Conservation (phyloP, 2,329 filamentous ascomycete genomes). For the Myriosclerotinia scirpicola region DNA sequence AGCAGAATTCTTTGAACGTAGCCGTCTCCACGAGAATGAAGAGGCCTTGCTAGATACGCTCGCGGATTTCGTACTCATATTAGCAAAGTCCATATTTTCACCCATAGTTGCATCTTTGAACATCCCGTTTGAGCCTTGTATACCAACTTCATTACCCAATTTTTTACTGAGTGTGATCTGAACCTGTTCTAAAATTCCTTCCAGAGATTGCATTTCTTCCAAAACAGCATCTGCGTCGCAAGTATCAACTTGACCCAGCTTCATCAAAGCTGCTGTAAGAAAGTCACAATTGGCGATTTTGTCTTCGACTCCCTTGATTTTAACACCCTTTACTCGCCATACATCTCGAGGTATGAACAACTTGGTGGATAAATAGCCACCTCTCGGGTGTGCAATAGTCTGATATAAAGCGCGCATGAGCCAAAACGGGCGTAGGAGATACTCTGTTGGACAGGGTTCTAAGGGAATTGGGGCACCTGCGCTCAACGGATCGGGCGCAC, state of each 20-base stretch:
- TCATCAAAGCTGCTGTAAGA: slow-evolving; percentile 82
- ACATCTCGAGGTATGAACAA: slow-evolving; percentile 91
- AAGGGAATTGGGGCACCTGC: slow-evolving; percentile 71
- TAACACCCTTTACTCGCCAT: slow-evolving; percentile 92
- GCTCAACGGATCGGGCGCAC: slow-evolving; percentile 62
- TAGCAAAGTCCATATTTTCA: slow-evolving; percentile 48
- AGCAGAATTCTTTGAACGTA: slow-evolving; percentile 85
- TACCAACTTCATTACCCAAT: slow-evolving; percentile 88
- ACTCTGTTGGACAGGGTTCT: slow-evolving; percentile 88
- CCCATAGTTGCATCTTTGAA: slow-evolving; percentile 67
- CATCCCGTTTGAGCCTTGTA: slow-evolving; percentile 68
- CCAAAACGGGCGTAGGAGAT: slow-evolving; percentile 94
- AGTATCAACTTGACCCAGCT: slow-evolving; percentile 80
- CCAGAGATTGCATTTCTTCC: slow-evolving; percentile 90
- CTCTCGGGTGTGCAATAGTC: slow-evolving; percentile 85
- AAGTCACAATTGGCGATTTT: slow-evolving; percentile 91
- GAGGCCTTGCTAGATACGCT: slow-evolving; percentile 74
- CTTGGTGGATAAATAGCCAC: slow-evolving; percentile 87
- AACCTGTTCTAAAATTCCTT: slow-evolving; percentile 81
- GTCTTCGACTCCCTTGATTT: slow-evolving; percentile 87
- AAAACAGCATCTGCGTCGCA: slow-evolving; percentile 88
- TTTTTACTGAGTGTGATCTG: slow-evolving; percentile 76
- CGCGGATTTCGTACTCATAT: slow-evolving; percentile 47
- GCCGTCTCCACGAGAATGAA: slow-evolving; percentile 84
- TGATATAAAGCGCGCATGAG: slow-evolving; percentile 93